A percentile compares a stretch with the other conserved stretches of the same genome.
Conservation (phyloP, 257 asterid species). For the Jasminum sambac region DNA sequence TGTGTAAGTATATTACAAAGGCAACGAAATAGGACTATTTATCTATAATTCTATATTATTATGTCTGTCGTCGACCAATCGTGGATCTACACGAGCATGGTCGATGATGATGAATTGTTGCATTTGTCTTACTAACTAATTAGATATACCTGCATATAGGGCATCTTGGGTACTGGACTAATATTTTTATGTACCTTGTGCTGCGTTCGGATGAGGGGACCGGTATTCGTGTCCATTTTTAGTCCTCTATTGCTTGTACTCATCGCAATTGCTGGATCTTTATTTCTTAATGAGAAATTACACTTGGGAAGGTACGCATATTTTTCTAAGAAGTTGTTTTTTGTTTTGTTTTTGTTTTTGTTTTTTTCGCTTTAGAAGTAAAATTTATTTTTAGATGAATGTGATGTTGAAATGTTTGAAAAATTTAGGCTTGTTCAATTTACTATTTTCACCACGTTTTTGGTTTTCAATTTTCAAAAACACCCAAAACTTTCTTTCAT, state of each 20-base stretch:
- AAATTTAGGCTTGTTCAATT: too few species aligned
- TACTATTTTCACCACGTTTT: too few species aligned
- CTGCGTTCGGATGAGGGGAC: conserved; percentile 39
- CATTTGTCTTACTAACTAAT: not conserved
- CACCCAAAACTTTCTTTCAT: too few species aligned
- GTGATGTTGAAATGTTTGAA: too few species aligned
- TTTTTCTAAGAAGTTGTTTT: too few species aligned
- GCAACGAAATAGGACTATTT: too few species aligned
- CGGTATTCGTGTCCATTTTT: conserved; percentile 39
- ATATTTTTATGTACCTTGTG: not conserved
- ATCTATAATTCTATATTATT: too few species aligned
- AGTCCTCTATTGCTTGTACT: conserved; percentile 36
- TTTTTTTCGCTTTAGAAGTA: too few species aligned
- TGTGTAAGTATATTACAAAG: too few species aligned
- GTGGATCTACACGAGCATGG: not conserved
- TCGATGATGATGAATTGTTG: not conserved
- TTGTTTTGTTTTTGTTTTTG: not conserved
- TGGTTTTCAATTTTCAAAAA: too few species aligned
- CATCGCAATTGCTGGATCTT: conserved; percentile 30
- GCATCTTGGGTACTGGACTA: conserved; percentile 30
- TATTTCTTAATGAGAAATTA: conserved; percentile 31
- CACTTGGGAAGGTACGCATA: conserved; percentile 36
- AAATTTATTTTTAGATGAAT: too few species aligned
- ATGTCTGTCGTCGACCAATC: too few species aligned
- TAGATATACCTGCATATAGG: conserved; percentile 15